Evolutionary conservation across 495 filamentous ascomycete species (phyloP).

Genomic region (Aspergillus affinis): DNA sequence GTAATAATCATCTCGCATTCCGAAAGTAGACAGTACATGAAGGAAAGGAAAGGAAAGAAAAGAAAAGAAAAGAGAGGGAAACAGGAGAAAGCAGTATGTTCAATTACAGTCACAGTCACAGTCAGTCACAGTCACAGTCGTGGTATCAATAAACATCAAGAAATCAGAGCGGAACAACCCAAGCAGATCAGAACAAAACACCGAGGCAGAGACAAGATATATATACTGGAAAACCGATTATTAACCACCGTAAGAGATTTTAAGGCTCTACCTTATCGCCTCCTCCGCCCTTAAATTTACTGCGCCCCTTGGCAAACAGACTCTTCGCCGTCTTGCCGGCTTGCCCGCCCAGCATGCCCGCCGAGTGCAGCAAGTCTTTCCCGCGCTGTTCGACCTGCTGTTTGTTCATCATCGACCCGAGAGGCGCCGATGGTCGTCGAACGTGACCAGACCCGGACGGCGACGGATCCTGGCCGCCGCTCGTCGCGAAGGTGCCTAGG

Average conservation of each 20-base stretch:
- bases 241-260: conserved; percentile 42
- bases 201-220: conserved; percentile 1
- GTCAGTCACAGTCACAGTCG: conserved; percentile 1
- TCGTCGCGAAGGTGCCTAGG: conserved; percentile 32
- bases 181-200: conserved; percentile 10
- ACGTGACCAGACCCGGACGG: conserved; percentile 34
- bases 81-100: conserved; percentile 1
- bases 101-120: conserved; percentile 5
- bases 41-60: conserved; percentile 25
- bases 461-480: conserved; percentile 40
- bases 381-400: conserved; percentile 66
- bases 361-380: conserved; percentile 81
- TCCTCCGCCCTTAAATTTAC: conserved; percentile 66
- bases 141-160: conserved; percentile 11
- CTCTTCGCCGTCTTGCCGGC: conserved; percentile 79
- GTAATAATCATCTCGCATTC: conserved; percentile 40
- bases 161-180: conserved; percentile 7
- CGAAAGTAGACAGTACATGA: conserved; percentile 21
- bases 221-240: not conserved
- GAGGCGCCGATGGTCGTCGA: conserved; percentile 35
- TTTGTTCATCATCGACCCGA: conserved; percentile 42
- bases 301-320: conserved; percentile 81
- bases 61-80: conserved; percentile 23
- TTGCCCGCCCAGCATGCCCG: conserved; percentile 69
- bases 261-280: conserved; percentile 77